A percentile compares a stretch with the other conserved stretches of the same genome.
Conservation (phyloP, 1,284 basidiomycete species). For the Moniliella sp. region DNA sequence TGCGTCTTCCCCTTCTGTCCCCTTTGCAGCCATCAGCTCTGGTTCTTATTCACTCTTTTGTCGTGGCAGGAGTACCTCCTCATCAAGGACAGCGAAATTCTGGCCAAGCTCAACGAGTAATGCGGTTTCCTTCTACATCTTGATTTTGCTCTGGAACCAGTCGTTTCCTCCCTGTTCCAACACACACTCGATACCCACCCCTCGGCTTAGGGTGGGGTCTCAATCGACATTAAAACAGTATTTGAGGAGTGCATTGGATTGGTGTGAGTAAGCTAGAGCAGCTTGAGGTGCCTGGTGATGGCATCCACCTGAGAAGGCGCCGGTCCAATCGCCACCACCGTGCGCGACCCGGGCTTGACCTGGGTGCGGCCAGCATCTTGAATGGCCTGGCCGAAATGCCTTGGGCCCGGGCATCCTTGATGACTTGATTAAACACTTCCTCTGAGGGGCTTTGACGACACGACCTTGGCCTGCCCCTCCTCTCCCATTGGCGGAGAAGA, state of each 20-base stretch:
- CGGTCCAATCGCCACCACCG: slow-evolving; percentile 76
- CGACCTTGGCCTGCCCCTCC: slow-evolving; percentile 21
- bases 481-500: slow-evolving; percentile 1
- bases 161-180: too few relatives aligned
- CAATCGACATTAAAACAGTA: too few relatives aligned
- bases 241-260: too few relatives aligned
- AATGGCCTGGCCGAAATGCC: slow-evolving; percentile 37
- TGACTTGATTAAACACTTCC: slow-evolving; percentile 12
- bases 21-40: too few relatives aligned
- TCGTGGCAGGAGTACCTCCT: slow-evolving; percentile 90
- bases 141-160: too few relatives aligned
- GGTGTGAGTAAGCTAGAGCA: too few relatives aligned
- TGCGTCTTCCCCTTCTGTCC: slow-evolving; percentile 86
- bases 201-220: too few relatives aligned
- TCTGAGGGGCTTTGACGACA: slow-evolving; percentile 22
- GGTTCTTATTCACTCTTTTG: too few relatives aligned
- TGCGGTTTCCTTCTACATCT: too few relatives aligned
- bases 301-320: slow-evolving; percentile 13
- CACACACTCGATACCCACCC: too few relatives aligned
- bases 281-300: slow-evolving; percentile 1
- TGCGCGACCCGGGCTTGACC: slow-evolving; percentile 63
- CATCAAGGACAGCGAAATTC: slow-evolving; percentile 83
- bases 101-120: slow-evolving; percentile 88
- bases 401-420: slow-evolving; percentile 9
- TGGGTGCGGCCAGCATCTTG: slow-evolving; percentile 69